These are phyloP conservation scores for Chondrus crispus DNA, from an alignment of 23 red algal genomes.

Conservation along the genomic window DNA sequence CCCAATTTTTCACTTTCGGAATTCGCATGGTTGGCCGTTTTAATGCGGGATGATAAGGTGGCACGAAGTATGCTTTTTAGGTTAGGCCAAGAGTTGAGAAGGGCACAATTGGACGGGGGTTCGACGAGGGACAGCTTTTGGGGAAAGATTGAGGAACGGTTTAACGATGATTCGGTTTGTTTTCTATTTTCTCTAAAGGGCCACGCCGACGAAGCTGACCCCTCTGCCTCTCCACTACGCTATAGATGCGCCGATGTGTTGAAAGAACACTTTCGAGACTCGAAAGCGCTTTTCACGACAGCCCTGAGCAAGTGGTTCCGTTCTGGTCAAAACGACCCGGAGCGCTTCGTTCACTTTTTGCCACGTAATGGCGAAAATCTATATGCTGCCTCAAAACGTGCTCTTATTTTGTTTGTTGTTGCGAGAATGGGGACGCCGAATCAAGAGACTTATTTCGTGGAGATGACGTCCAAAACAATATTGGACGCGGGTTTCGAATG, in stretches of 20 bases:
- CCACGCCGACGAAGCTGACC: not conserved
- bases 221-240: not conserved
- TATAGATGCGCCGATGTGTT: not conserved
- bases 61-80: not conserved
- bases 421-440: too few relatives aligned
- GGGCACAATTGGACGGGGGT: not conserved
- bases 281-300: not conserved
- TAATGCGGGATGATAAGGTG: not conserved
- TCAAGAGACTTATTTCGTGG: too few relatives aligned
- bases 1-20: too few relatives aligned
- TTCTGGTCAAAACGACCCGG: not conserved
- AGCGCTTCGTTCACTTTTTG: too few relatives aligned
- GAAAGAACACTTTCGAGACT: not conserved
- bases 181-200: not conserved
- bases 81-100: not conserved
- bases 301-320: not conserved
- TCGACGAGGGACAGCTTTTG: not conserved
- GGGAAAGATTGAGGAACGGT: not conserved
- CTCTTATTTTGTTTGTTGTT: too few relatives aligned
- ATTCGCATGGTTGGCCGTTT: not conserved
- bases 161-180: not conserved
- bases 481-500: too few relatives aligned
- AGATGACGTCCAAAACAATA: too few relatives aligned
- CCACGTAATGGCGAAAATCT: too few relatives aligned
- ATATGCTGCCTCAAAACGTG: too few relatives aligned